Evolutionary conservation across 202 grass and related monocot genomes (phyloP), one percentile per base, ranked within the genome.

Genomic region (Saccharum hybrid): DNA sequence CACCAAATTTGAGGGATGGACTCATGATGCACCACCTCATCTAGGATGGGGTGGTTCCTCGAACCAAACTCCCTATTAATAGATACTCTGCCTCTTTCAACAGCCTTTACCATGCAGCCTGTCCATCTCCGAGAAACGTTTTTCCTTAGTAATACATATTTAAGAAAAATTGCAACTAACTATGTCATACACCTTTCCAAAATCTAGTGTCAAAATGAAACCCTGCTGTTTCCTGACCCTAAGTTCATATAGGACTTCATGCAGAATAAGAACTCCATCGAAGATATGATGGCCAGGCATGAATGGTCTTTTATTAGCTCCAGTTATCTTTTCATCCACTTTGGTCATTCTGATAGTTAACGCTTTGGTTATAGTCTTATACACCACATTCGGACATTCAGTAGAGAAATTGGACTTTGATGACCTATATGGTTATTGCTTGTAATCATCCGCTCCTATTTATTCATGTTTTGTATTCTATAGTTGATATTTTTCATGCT

Each of bases 361-460:
- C 19, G 0, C 8, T 59, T 59, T 22, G 56, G 56, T 60, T 60
- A 57, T 57, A 57, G 10, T 54, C 15, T 19, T 52, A 52, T 59
- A 21, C 56, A 60, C 56, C n/a, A 23, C n/a, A 22, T 60, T 60
- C 8, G 8, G 22, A 9, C 54, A 59, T 59, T 59, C 8, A 10
- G n/a, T 60, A 60, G 56, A 60, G n/a, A 60, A 60, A 22, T 22
- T 21, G 19, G 56, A 59, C 8, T 2, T 9, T 9, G 19, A 59
- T 59, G 8, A 59, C 19, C 23, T 13, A 63, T 48, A 63, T 49
- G 40, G 15, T 60, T 71, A 81, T 71, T 81, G 21, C 10, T n/a
- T 0, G 9, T 31, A 42, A 43, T 36, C 18, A 10, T 54, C 36
- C 1, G 30, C 71, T 80, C 7, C 4, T 52, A 2, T 56, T 74